Percentiles rank a stretch among this genome's conserved stretches.
phyloP scores from a whole-genome alignment of 768 basidiomycete species.

The Calvatia gigantea region DNA sequence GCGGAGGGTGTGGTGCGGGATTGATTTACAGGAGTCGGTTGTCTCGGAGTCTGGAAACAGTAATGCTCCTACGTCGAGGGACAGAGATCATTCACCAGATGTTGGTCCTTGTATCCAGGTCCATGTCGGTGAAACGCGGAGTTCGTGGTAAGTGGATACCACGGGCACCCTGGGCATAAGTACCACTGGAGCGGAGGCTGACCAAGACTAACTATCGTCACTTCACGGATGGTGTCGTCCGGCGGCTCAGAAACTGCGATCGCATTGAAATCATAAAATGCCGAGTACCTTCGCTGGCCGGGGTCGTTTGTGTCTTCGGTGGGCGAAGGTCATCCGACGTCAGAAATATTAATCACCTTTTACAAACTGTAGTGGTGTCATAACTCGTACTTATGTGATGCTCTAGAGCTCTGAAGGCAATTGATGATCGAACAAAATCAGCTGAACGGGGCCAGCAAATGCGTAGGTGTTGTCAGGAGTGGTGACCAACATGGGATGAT shows the following conservation, averaged over 20 bases:
- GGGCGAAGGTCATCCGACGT: too few species aligned
- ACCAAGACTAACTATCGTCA: too few species aligned
- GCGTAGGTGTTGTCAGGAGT: slow-evolving; percentile 4
- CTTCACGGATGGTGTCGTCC: too few species aligned
- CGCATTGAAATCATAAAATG: too few species aligned
- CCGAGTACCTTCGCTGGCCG: too few species aligned
- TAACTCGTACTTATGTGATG: neutral
- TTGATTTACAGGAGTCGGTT: neutral
- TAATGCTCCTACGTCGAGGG: neutral
- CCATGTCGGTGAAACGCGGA: slow-evolving; percentile 3
- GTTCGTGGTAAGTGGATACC: neutral
- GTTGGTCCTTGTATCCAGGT: slow-evolving; percentile 6
- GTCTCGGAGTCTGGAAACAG: slow-evolving; percentile 2
- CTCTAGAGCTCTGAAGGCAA: neutral
- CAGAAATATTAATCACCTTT: too few species aligned
- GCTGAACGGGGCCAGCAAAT: neutral
- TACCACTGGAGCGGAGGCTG: too few species aligned
- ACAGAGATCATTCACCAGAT: neutral
- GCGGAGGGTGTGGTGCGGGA: neutral
- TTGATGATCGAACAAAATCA: neutral
- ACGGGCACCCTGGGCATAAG: too few species aligned
- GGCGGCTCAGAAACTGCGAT: neutral
- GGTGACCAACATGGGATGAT: slow-evolving; percentile 2
- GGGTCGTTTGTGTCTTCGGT: too few species aligned
- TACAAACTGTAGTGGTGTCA: too few species aligned